These are phyloP conservation scores for Picochlorum sp. DNA, from an alignment of 139 green algal species.

Conservation along the genomic window DNA sequence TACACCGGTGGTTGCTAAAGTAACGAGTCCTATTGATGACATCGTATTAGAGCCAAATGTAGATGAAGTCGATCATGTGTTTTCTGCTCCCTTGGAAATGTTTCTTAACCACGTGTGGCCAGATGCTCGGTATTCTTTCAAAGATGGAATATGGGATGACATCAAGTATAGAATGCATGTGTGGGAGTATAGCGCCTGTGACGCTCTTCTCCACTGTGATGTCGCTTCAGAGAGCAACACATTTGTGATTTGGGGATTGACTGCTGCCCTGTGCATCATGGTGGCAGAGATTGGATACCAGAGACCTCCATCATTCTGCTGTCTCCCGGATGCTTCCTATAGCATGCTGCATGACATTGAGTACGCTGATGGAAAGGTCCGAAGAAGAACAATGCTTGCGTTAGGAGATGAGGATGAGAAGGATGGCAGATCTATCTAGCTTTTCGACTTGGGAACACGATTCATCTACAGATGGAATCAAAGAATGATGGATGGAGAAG, in stretches of 20 bases:
- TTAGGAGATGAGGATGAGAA: no score
- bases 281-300: constrained; percentile 33
- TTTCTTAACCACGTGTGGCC: constrained; percentile 22
- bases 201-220: no score
- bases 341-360: constrained; percentile 17
- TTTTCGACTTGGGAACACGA: no score
- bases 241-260: constrained; percentile 56
- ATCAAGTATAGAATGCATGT: constrained; percentile 33
- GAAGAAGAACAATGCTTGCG: constrained; percentile 2
- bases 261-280: constrained; percentile 45
- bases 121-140: neutral
- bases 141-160: constrained; percentile 35
- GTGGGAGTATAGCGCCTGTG: constrained; percentile 9
- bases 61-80: constrained; percentile 48
- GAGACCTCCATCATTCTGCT: constrained; percentile 24
- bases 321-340: constrained; percentile 16
- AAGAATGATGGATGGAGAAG: no score
- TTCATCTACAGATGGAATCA: no score
- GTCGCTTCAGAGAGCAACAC: neutral
- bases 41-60: constrained; percentile 25
- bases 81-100: constrained; percentile 41
- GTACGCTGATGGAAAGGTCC: constrained; percentile 11
- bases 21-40: constrained; percentile 2
- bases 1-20: constrained; percentile 51
- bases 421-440: no score